Conservation (phyloP, 352 stramenopile genomes). For the Phytopythium oedochilum region DNA sequence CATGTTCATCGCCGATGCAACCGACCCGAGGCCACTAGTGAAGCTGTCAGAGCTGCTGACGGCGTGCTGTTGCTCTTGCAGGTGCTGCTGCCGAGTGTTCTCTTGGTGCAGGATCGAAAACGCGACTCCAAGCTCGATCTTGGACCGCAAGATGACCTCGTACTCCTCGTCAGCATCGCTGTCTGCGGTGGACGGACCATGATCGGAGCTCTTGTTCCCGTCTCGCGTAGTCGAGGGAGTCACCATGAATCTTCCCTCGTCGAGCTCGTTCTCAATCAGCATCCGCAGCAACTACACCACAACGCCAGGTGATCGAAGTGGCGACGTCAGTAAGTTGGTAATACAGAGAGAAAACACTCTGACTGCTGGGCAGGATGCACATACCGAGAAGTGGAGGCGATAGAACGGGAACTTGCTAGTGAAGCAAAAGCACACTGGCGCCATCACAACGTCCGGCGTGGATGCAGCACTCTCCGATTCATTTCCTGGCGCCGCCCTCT, state of each 20-base stretch:
- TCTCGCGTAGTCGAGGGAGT: background rate
- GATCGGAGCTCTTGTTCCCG: slow-evolving; percentile 5
- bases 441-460: slow-evolving; percentile 18
- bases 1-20: slow-evolving; percentile 27
- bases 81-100: slow-evolving; percentile 11
- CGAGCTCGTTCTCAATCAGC: slow-evolving; percentile 66
- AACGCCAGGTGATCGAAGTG: no score
- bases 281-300: slow-evolving; percentile 46
- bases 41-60: background rate
- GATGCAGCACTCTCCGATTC: background rate
- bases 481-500: background rate
- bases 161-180: slow-evolving; percentile 30
- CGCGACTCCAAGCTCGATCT: slow-evolving; percentile 40
- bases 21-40: slow-evolving; percentile 19
- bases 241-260: slow-evolving; percentile 14
- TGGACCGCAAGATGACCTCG: slow-evolving; percentile 51
- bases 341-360: background rate
- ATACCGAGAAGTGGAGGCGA: slow-evolving; percentile 75
- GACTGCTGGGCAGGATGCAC: background rate
- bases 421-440: slow-evolving; percentile 77
- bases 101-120: slow-evolving; percentile 59
- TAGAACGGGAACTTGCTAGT: slow-evolving; percentile 89
- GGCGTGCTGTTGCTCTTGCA: slow-evolving; percentile 2
- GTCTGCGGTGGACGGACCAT: background rate
- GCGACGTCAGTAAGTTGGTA: no score